These are phyloP conservation scores for Backusella sp. DNA, from an alignment of 192 early-diverging fungal genomes.

Conservation along the genomic window DNA sequence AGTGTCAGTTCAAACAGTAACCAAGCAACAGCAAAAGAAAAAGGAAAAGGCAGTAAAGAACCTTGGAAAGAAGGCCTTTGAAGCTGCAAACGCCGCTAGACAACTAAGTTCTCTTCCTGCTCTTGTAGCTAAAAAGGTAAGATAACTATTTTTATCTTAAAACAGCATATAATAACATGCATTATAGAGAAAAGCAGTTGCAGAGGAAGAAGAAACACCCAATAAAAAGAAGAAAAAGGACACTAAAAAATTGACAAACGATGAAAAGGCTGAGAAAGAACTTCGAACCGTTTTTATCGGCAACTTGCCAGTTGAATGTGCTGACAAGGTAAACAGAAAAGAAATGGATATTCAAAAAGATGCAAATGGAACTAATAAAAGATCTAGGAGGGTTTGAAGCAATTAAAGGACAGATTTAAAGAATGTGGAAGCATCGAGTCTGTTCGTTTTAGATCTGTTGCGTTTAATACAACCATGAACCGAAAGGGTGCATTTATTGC, in stretches of 20 bases:
- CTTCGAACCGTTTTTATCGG: constrained; percentile 93
- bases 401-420: constrained; percentile 66
- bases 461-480: constrained; percentile 64
- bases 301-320: constrained; percentile 72
- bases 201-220: constrained; percentile 33
- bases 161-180: not conserved
- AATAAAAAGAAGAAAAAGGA: constrained; percentile 22
- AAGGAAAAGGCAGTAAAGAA: constrained; percentile 17
- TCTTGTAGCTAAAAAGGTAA: not conserved
- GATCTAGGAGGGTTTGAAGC: constrained; percentile 56
- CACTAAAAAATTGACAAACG: constrained; percentile 19
- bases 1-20: constrained; percentile 12
- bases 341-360: not conserved
- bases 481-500: constrained; percentile 83
- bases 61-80: constrained; percentile 21
- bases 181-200: constrained; percentile 27
- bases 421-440: constrained; percentile 76
- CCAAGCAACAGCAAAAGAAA: constrained; percentile 31
- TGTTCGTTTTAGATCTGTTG: constrained; percentile 88
- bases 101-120: constrained; percentile 29
- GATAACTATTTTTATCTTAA: no score
- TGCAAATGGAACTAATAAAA: not conserved
- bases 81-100: constrained; percentile 36
- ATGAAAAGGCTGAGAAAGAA: constrained; percentile 51
- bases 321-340: constrained; percentile 49